A percentile compares a stretch with the other conserved stretches of the same genome.
These are phyloP conservation scores for Ceratocystis diversiconidia DNA, from an alignment of 2,329 filamentous ascomycete species.

Conservation along the genomic window DNA sequence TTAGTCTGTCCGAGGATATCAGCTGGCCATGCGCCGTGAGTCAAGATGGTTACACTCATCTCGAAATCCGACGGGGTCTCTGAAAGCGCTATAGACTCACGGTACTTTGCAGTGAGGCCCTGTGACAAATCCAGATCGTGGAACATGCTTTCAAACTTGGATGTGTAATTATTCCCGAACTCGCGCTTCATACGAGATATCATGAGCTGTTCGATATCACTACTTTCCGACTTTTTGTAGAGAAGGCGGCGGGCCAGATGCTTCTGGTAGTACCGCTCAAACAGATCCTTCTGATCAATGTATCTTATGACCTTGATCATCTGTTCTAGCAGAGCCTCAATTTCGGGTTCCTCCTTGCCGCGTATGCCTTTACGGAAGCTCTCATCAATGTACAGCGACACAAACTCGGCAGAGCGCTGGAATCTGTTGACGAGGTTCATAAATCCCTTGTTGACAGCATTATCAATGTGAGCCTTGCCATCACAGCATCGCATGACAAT, in stretches of 20 bases:
- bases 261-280: slow-evolving; percentile 96
- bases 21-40: slow-evolving; percentile 87
- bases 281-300: slow-evolving; percentile 81
- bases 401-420: slow-evolving; percentile 69
- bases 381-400: slow-evolving; percentile 93
- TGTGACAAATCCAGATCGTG: slow-evolving; percentile 83
- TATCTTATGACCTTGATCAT: slow-evolving; percentile 80
- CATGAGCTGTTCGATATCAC: slow-evolving; percentile 89
- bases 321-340: slow-evolving; percentile 74
- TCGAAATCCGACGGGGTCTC: slow-evolving; percentile 41
- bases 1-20: slow-evolving; percentile 59
- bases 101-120: slow-evolving; percentile 64
- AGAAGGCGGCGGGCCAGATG: slow-evolving; percentile 79
- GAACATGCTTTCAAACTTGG: slow-evolving; percentile 94
- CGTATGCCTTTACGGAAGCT: slow-evolving; percentile 89
- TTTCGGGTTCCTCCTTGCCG: slow-evolving; percentile 75
- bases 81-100: slow-evolving; percentile 27
- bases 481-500: slow-evolving; percentile 62
- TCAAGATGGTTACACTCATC: slow-evolving; percentile 71
- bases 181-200: slow-evolving; percentile 95
- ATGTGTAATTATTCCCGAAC: slow-evolving; percentile 83
- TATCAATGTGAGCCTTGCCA: slow-evolving; percentile 63
- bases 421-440: slow-evolving; percentile 91
- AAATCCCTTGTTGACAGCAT: slow-evolving; percentile 73
- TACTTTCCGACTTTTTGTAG: slow-evolving; percentile 77